These are phyloP conservation scores for Cladophialophora yegresii DNA, from an alignment of 2,329 filamentous ascomycete species.

Conservation along the genomic window DNA sequence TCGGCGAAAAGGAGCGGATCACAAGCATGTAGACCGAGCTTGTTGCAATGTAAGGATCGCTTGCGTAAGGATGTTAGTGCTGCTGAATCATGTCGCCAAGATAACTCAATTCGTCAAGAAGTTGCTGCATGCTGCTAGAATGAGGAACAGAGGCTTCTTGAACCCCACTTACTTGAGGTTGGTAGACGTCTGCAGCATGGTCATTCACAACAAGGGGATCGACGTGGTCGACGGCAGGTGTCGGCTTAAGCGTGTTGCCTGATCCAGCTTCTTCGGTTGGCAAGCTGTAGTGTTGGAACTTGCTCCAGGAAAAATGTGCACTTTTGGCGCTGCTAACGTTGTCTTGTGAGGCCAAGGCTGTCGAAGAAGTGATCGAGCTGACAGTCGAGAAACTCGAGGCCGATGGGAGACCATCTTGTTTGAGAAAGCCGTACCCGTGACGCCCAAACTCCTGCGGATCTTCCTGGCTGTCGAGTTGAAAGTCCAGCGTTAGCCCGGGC, in stretches of 20 bases:
- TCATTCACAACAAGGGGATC: conserved; percentile 24
- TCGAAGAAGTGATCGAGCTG: conserved; percentile 39
- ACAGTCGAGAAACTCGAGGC: conserved; percentile 44
- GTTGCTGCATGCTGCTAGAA: conserved; percentile 49
- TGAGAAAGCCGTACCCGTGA: conserved; percentile 35
- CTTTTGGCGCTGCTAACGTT: conserved; percentile 24
- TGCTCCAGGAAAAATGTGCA: conserved; percentile 23
- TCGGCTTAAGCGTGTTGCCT: conserved; percentile 29
- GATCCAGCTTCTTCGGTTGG: conserved; percentile 30
- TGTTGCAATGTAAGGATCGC: background rate
- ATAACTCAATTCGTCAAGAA: conserved; percentile 56
- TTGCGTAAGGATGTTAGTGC: conserved; percentile 38
- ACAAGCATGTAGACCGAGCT: background rate
- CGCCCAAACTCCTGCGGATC: conserved; percentile 20
- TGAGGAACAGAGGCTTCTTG: conserved; percentile 35
- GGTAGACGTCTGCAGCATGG: conserved; percentile 28
- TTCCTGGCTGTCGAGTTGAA: background rate
- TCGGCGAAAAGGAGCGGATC: conserved; percentile 1
- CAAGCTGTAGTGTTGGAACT: conserved; percentile 35
- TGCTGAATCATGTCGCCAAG: conserved; percentile 50
- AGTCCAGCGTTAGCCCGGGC: conserved; percentile 9
- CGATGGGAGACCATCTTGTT: conserved; percentile 35
- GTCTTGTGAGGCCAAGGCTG: conserved; percentile 27
- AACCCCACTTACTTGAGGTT: conserved; percentile 10
- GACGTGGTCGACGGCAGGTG: background rate